phyloP scores from a whole-genome alignment of 805 yeast genomes.

The Yarrowia hollandica region DNA sequence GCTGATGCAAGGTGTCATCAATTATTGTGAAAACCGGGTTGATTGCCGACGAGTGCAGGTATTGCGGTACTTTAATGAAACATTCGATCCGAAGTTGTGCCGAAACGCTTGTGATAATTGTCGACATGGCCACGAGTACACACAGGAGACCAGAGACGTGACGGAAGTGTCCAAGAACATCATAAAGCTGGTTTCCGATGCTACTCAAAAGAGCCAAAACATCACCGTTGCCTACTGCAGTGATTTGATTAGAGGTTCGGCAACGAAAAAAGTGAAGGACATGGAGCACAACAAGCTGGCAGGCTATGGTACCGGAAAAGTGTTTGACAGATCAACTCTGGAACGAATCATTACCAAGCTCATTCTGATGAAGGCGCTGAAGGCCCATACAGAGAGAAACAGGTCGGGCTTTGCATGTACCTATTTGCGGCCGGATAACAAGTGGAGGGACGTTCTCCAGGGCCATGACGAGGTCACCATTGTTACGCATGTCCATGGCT shows the following conservation, averaged over 20 bases:
- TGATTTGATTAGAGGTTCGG: constrained; percentile 78
- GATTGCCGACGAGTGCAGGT: constrained; percentile 92
- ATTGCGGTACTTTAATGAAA: constrained; percentile 85
- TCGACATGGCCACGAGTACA: constrained; percentile 42
- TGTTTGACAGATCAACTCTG: constrained; percentile 62
- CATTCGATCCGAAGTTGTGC: constrained; percentile 66
- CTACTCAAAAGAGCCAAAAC: constrained; percentile 50
- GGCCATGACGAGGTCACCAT: constrained; percentile 39
- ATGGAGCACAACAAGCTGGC: constrained; percentile 61
- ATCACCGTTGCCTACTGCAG: constrained; percentile 81
- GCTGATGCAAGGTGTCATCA: constrained; percentile 78
- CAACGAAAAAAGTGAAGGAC: constrained; percentile 56
- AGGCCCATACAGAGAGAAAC: constrained; percentile 71
- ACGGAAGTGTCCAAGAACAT: constrained; percentile 63
- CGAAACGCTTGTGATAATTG: constrained; percentile 84
- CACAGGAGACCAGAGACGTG: constrained; percentile 51
- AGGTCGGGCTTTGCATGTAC: constrained; percentile 76
- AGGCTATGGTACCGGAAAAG: constrained; percentile 72
- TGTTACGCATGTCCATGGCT: constrained; percentile 24
- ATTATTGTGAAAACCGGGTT: constrained; percentile 85
- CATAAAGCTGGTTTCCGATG: constrained; percentile 55
- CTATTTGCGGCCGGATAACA: constrained; percentile 64
- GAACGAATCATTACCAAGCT: constrained; percentile 83
- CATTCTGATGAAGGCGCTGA: constrained; percentile 61
- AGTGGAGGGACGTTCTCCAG: constrained; percentile 51